Evolutionary conservation across 2,329 filamentous ascomycete species (phyloP).

Genomic region (Fusarium liriodendri): DNA sequence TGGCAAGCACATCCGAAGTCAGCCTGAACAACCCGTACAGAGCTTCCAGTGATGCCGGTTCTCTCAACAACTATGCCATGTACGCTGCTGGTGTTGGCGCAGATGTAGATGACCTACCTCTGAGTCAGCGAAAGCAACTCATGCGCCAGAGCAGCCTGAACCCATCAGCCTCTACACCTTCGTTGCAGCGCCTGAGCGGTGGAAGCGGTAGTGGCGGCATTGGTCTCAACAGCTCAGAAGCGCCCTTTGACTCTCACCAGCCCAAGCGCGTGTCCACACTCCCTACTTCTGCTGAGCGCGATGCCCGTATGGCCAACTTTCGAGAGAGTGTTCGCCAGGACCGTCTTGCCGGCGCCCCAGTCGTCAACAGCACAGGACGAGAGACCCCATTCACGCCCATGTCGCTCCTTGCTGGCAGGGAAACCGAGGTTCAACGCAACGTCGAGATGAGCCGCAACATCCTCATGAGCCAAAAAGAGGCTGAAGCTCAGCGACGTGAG

Average conservation of each 20-base stretch:
- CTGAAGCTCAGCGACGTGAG: constrained; percentile 69
- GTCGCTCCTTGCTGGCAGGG: constrained; percentile 50
- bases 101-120: constrained; percentile 75
- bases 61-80: constrained; percentile 52
- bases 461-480: constrained; percentile 72
- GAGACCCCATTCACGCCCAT: constrained; percentile 53
- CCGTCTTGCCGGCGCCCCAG: constrained; percentile 57
- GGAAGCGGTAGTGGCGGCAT: constrained; percentile 45
- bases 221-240: constrained; percentile 40
- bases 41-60: constrained; percentile 55
- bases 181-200: constrained; percentile 40
- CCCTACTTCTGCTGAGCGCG: constrained; percentile 58
- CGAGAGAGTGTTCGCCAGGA: constrained; percentile 74
- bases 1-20: constrained; percentile 43
- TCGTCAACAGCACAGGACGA: constrained; percentile 48
- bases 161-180: constrained; percentile 41
- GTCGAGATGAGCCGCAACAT: constrained; percentile 66
- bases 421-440: constrained; percentile 57
- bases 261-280: constrained; percentile 60
- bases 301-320: constrained; percentile 74
- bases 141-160: constrained; percentile 65
- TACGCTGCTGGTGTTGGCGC: constrained; percentile 46
- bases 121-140: constrained; percentile 74
- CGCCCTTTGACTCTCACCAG: constrained; percentile 65
- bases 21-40: constrained; percentile 42